Conservation (phyloP, 2,329 filamentous ascomycete species). For the Pseudogymnoascus pannorum region DNA sequence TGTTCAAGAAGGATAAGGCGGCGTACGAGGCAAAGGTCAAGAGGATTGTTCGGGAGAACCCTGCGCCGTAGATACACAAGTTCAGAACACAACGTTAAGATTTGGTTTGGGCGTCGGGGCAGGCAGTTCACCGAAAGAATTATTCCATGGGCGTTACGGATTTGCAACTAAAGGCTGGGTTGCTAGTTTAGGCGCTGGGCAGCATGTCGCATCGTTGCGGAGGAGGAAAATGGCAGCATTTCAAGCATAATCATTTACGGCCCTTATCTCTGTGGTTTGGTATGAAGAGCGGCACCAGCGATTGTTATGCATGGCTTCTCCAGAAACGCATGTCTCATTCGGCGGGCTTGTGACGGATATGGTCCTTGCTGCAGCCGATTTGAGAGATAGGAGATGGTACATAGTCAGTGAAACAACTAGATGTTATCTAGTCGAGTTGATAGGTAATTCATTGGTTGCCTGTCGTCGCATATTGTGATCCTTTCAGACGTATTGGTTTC, state of each 20-base stretch:
- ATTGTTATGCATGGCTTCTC: neutral
- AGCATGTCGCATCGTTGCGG: conserved; percentile 3
- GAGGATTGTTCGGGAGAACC: conserved; percentile 83
- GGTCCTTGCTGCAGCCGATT: neutral
- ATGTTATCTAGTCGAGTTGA: neutral
- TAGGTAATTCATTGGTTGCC: neutral
- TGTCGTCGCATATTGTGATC: neutral
- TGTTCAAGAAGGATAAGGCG: conserved; percentile 81
- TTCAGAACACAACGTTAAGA: conserved; percentile 3
- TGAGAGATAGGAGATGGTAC: neutral
- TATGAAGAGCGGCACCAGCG: neutral
- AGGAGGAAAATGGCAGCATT: neutral
- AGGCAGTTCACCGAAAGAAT: neutral
- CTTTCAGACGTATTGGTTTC: neutral
- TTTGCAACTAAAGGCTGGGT: neutral
- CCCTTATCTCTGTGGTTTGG: neutral
- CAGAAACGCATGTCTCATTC: neutral
- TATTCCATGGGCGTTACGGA: conserved; percentile 8
- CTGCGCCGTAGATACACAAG: conserved; percentile 49
- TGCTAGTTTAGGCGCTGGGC: conserved; percentile 6
- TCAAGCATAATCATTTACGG: neutral
- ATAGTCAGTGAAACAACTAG: conserved; percentile 4
- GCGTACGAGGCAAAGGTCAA: conserved; percentile 87
- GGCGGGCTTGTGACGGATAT: neutral
- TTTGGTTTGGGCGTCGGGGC: conserved; percentile 1